These are phyloP conservation scores for Exophiala mesophila DNA, from an alignment of 2,329 filamentous ascomycete genomes.

Conservation along the genomic window DNA sequence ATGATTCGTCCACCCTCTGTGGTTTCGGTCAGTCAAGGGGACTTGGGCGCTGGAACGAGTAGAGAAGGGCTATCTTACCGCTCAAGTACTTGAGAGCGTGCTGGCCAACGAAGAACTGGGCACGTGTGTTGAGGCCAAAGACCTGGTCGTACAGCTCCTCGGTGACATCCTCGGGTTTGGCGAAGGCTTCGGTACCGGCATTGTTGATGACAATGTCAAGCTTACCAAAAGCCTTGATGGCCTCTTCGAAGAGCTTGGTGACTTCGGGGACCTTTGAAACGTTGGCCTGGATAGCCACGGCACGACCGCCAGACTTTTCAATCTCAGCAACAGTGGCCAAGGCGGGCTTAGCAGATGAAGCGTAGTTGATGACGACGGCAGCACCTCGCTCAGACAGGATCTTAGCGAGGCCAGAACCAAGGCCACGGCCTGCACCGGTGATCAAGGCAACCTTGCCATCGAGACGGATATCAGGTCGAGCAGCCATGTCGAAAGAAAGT, in stretches of 20 bases:
- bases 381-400: conserved; percentile 34
- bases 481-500: conserved; percentile 13
- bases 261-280: conserved; percentile 38
- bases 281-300: conserved; percentile 48
- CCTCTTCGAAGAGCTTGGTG: conserved; percentile 44
- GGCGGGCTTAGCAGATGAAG: conserved; percentile 39
- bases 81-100: conserved; percentile 63
- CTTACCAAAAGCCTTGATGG: conserved; percentile 27
- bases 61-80: conserved; percentile 12
- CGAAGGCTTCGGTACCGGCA: conserved; percentile 31
- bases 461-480: conserved; percentile 23
- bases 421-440: conserved; percentile 35
- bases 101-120: conserved; percentile 63
- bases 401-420: conserved; percentile 34
- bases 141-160: conserved; percentile 57
- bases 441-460: conserved; percentile 38
- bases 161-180: conserved; percentile 60
- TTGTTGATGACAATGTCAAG: conserved; percentile 29
- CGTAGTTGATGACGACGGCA: conserved; percentile 40
- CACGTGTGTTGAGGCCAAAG: conserved; percentile 57
- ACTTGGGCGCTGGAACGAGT: neutral
- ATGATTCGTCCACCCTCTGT: conserved; percentile 48
- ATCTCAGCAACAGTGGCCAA: conserved; percentile 28
- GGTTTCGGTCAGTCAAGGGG: neutral
- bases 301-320: conserved; percentile 28